Conservation (phyloP, 2,329 filamentous ascomycete genomes). For the Geosmithia morbida region DNA sequence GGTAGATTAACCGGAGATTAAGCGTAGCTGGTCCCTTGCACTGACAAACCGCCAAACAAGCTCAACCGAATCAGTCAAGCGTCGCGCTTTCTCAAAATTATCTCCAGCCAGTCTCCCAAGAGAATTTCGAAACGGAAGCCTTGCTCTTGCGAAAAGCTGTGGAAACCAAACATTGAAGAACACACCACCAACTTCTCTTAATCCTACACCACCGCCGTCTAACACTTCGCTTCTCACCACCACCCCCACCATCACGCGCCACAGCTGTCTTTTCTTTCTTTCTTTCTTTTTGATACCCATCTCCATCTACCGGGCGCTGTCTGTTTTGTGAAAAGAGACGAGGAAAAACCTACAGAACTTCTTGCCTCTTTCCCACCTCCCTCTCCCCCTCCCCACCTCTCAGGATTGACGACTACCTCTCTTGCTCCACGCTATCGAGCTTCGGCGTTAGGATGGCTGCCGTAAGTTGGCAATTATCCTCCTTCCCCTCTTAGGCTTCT, state of each 20-base stretch:
- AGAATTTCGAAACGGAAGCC: neutral
- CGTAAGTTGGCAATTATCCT: constrained; percentile 17
- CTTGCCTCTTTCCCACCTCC: neutral
- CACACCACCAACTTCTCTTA: neutral
- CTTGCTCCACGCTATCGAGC: constrained; percentile 9
- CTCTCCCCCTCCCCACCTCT: neutral
- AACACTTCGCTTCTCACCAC: neutral
- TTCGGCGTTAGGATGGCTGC: constrained; percentile 24
- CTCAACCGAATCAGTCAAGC: constrained; percentile 1
- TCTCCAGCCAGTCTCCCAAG: constrained; percentile 4
- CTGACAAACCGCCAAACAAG: neutral
- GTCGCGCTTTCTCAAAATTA: constrained; percentile 5
- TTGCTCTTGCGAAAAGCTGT: neutral
- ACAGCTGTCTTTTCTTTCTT: neutral
- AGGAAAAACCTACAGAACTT: neutral
- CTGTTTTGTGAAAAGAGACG: neutral
- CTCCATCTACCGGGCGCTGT: neutral
- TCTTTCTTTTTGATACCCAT: constrained; percentile 3
- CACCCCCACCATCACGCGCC: neutral
- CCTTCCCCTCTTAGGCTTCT: constrained; percentile 4
- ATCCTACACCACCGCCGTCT: neutral
- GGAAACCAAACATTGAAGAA: neutral
- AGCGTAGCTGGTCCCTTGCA: neutral
- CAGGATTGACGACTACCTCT: neutral
- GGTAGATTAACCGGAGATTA: neutral